Conservation (phyloP, 495 filamentous ascomycete species). For the Xylaria curta region DNA sequence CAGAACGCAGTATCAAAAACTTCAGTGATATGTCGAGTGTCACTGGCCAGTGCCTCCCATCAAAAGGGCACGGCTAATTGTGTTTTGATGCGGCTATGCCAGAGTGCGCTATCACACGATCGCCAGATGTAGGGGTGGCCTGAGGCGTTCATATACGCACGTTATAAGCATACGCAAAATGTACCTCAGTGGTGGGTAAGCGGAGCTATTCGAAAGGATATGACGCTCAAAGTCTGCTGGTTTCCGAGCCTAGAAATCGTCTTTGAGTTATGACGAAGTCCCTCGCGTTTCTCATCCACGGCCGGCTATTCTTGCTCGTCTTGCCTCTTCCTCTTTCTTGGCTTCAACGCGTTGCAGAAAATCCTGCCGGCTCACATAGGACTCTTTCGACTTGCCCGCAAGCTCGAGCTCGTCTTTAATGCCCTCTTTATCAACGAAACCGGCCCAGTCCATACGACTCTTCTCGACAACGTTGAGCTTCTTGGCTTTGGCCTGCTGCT, state of each 20-base stretch:
- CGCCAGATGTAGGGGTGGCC: background rate
- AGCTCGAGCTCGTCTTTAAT: constrained; percentile 88
- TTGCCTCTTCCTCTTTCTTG: constrained; percentile 76
- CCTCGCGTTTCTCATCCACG: constrained; percentile 36
- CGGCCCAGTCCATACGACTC: constrained; percentile 91
- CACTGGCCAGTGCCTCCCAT: background rate
- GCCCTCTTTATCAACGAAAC: constrained; percentile 89
- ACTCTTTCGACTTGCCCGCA: constrained; percentile 82
- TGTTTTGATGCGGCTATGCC: background rate
- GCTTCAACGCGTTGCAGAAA: constrained; percentile 85
- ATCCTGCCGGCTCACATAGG: constrained; percentile 82
- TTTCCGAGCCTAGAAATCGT: background rate
- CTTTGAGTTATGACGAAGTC: background rate
- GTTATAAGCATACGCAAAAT: background rate
- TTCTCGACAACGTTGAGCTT: constrained; percentile 98
- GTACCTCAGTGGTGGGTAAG: background rate
- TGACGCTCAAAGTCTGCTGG: background rate
- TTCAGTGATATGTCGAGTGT: background rate
- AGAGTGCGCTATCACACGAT: background rate
- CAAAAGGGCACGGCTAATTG: background rate
- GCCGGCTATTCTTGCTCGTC: constrained; percentile 64
- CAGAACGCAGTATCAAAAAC: background rate
- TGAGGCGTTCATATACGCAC: background rate
- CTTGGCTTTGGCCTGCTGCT: constrained; percentile 63
- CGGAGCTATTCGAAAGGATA: background rate